Evolutionary conservation across 1,284 basidiomycete genomes (phyloP), one percentile per base, ranked within the genome.

Genomic region (Calocybe gambosa): DNA sequence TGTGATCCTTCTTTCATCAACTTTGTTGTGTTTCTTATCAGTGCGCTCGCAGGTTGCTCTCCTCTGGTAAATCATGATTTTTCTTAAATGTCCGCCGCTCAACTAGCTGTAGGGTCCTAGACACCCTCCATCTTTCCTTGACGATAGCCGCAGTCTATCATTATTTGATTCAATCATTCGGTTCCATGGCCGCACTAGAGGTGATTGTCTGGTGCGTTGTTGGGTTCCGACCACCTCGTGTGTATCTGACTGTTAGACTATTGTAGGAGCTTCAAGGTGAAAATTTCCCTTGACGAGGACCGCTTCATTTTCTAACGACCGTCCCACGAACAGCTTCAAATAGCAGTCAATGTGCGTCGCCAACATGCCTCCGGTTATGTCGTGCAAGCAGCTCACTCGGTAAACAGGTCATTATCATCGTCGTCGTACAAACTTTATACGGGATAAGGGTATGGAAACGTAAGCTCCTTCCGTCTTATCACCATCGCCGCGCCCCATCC

Each of bases 191-290:
- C 3, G 62, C 55, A 1, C 34, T 58, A 21, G 37, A 49, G n/a
- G 1, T 46, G 7, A 48, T 66, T 16, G 51, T 58, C n/a, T 66
- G 65, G 64, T 65, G 37, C 16, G 62, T 55, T 21, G 10, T 38
- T 29, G 23, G 39, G 23, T n/a, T 34, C 10, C 18, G 5, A n/a
- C 33, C 20, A 1, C 21, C 12, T 25, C 0, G 15, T 2, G n/a
- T 21, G 10, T 4, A 29, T 31, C n/a, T 18, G 13, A 36, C 15
- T 19, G 5, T 3, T 26, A 13, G 29, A n/a, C 12, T 3, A 31
- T 31, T 45, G 10, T n/a, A 53, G 49, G 52, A 38, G 21, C 19
- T 49, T 51, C 29, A 53, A 53, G 35, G 52, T 50, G 20, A 26
- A 26, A 5, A 26, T 5, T 9, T 9, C 25, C 25, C 5, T 38